Evolutionary conservation across 2,329 filamentous ascomycete species (phyloP).

Genomic region (Paracamarosporium sp.): DNA sequence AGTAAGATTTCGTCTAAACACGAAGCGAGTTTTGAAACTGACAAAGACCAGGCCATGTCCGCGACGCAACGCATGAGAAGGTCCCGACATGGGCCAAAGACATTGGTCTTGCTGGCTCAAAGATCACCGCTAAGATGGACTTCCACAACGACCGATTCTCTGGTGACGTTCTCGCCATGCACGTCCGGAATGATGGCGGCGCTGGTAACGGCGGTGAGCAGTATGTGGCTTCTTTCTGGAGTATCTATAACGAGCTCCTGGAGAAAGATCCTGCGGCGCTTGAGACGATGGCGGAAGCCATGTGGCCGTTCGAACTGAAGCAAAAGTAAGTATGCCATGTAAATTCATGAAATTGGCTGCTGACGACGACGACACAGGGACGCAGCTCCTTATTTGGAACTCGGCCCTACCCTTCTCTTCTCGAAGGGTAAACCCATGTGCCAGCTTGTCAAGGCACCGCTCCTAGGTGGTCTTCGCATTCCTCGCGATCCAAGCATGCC

Average conservation of each 20-base stretch:
- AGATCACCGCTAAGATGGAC: conserved; percentile 45
- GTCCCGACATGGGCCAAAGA: conserved; percentile 41
- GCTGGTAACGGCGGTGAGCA: conserved; percentile 39
- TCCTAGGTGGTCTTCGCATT: conserved; percentile 42
- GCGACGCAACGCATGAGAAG: conserved; percentile 42
- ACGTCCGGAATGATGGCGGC: conserved; percentile 43
- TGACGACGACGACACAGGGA: conserved; percentile 21
- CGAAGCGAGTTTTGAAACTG: neutral
- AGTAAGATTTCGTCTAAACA: conserved; percentile 22
- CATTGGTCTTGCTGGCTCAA: conserved; percentile 46
- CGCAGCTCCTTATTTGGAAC: conserved; percentile 37
- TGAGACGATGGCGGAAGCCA: conserved; percentile 40
- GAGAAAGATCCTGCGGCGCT: conserved; percentile 39
- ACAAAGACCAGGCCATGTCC: conserved; percentile 34
- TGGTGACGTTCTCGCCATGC: conserved; percentile 43
- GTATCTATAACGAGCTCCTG: conserved; percentile 46
- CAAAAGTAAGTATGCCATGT: conserved; percentile 33
- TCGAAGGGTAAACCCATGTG: conserved; percentile 43
- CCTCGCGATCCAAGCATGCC: conserved; percentile 40
- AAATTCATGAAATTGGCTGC: neutral
- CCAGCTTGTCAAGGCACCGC: conserved; percentile 46
- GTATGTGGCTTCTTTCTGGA: conserved; percentile 39
- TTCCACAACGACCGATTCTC: conserved; percentile 48
- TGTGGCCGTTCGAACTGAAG: conserved; percentile 49
- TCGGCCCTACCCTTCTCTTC: conserved; percentile 44